These are phyloP conservation scores for Cenchrus americanus DNA, from an alignment of 176 grass and related monocot genomes.

Conservation along the genomic window DNA sequence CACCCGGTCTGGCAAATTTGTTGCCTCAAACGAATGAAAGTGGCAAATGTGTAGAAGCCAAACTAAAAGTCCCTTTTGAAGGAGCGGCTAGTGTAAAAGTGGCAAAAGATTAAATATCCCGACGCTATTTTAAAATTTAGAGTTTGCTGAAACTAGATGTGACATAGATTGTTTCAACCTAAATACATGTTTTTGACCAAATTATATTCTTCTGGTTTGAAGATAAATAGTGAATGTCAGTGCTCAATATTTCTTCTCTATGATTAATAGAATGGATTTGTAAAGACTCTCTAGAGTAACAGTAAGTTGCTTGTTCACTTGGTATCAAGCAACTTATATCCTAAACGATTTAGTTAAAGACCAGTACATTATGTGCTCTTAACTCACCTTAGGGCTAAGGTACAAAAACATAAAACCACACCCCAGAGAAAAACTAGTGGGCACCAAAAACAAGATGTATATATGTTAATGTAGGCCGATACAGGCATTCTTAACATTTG, in stretches of 20 bases:
- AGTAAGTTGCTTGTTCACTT: neutral
- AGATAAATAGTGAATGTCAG: conserved; percentile 15
- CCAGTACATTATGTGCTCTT: neutral
- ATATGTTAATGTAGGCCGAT: neutral
- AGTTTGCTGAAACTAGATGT: conserved; percentile 34
- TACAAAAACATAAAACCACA: neutral
- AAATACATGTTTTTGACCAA: conserved; percentile 2
- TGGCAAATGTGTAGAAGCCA: too few species aligned
- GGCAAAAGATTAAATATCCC: too few species aligned
- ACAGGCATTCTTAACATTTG: neutral
- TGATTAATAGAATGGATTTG: neutral
- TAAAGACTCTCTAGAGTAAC: neutral
- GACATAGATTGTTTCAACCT: conserved; percentile 24
- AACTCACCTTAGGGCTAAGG: conserved; percentile 18
- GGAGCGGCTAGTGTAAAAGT: too few species aligned
- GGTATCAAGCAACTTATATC: conserved; percentile 12
- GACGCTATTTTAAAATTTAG: conserved; percentile 13
- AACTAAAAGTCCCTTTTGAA: too few species aligned
- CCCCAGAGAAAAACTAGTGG: conserved; percentile 5
- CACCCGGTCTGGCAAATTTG: too few species aligned
- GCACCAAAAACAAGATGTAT: neutral
- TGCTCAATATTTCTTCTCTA: neutral
- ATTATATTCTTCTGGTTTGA: neutral
- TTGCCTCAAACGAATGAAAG: too few species aligned
- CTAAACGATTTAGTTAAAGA: neutral